Base-by-base conservation (phyloP, 768 basidiomycete genomes). In the Russula emetica region DNA sequence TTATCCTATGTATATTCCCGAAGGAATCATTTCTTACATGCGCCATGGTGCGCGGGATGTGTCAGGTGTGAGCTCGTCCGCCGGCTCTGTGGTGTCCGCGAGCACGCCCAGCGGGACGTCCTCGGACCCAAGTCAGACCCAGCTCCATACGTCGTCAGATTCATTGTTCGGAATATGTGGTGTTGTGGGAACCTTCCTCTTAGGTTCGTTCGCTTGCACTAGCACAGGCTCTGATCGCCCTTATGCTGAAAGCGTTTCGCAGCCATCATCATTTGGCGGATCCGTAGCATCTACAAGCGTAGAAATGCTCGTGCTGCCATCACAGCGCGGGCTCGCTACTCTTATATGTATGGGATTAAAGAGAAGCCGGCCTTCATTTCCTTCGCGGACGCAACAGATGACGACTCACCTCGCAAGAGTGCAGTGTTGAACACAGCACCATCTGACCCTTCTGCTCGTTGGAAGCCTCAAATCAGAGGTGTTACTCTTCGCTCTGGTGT, bases 151-250 rank as follows among this genome's bases (percentile, higher is more conserved):
- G 7, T 71, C 71, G 40, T 67, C 66, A 9, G 71, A 67, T 55
- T 68, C 73, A 16, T 66, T 74, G 28, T 60, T 69, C 18, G 71
- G 67, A n/a, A 38, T 69, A 13, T 62, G 71, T 36, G 60, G 65
- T 26, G 54, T 68, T n/a, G 24, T 78, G 4, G 74, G 77, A 66
- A 55, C 54, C 61, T 67, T 70, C 30, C 16, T 71, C 24, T 6
- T 70, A 30, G 69, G 73, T 74, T 28, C 22, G 72, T 54, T 18
- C 18, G 18, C 5, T 51, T 24, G n/a, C 42, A 36, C 36, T 36
- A 1, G 36, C 36, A 10, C 30, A 20, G 24, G 18, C n/a, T 20
- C 40, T 36, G 32, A 18, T 45, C 10, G 26, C 30, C 5, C 26
- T 49, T 3, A 50, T 32, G 26, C 59, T 52, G 58, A 65, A 22